Conservation (phyloP, 768 basidiomycete genomes). For the Tylopilus sp. region DNA sequence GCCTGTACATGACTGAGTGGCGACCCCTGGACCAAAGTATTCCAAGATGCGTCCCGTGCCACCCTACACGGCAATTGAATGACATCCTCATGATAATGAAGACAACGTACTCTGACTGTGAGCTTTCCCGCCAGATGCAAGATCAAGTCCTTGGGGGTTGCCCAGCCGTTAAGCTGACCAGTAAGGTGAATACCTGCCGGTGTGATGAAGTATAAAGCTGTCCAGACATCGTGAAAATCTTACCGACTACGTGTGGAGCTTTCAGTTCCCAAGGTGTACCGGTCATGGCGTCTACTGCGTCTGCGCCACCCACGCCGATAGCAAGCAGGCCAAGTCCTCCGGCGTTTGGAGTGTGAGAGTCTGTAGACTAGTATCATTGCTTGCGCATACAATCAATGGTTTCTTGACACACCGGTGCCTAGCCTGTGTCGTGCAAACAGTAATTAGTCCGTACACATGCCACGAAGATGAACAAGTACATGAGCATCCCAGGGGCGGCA, state of each 20-base stretch:
- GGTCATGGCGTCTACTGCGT: constrained; percentile 97
- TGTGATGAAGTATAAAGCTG: background rate
- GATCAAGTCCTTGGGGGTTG: constrained; percentile 95
- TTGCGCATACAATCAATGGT: background rate
- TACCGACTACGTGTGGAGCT: constrained; percentile 80
- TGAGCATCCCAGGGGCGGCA: constrained; percentile 91
- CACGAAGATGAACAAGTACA: constrained; percentile 44
- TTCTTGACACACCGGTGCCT: constrained; percentile 61
- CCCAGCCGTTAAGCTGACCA: constrained; percentile 86
- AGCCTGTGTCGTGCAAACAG: constrained; percentile 47
- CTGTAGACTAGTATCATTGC: constrained; percentile 35
- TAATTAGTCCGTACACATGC: constrained; percentile 2
- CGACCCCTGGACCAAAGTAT: constrained; percentile 94
- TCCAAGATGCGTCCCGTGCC: constrained; percentile 95
- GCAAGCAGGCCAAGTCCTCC: constrained; percentile 95
- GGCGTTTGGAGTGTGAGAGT: constrained; percentile 98
- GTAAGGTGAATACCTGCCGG: constrained; percentile 77
- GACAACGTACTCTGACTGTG: constrained; percentile 73
- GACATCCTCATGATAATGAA: background rate
- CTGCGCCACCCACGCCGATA: constrained; percentile 98
- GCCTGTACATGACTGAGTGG: constrained; percentile 90
- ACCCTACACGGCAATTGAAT: constrained; percentile 48
- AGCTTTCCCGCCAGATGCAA: constrained; percentile 91
- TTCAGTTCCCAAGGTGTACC: constrained; percentile 98
- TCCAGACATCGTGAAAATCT: constrained; percentile 16